Evolutionary conservation across 225 moss, liverwort and hornwort species (phyloP).

Genomic region (Bryum argenteum): DNA sequence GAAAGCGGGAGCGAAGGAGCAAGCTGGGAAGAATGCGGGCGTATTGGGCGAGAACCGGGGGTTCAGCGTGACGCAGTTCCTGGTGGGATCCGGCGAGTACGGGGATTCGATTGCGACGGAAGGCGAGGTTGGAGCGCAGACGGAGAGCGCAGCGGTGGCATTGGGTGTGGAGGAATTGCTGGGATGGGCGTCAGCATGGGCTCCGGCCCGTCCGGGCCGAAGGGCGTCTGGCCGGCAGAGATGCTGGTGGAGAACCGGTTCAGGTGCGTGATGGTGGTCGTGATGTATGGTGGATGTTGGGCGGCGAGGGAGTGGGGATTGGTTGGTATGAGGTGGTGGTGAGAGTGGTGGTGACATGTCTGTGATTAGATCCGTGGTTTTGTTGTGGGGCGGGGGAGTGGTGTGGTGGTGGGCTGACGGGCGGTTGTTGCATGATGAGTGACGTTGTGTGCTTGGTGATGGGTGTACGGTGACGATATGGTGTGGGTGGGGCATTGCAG

Average conservation of each 20-base stretch:
- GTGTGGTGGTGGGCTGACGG: neutral
- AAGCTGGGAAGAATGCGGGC: conserved; percentile 17
- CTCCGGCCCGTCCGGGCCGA: conserved; percentile 10
- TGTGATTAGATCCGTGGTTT: neutral
- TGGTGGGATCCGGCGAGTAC: conserved; percentile 48
- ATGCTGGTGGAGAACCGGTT: conserved; percentile 74
- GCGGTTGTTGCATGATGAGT: neutral
- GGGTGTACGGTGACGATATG: neutral
- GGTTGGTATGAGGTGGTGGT: neutral
- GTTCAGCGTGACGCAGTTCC: conserved; percentile 58
- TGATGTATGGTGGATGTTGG: neutral
- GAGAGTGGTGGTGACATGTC: neutral
- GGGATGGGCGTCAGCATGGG: conserved; percentile 29
- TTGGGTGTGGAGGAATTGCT: conserved; percentile 57
- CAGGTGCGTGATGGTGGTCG: conserved; percentile 50
- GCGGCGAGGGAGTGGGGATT: neutral
- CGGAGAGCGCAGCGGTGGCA: conserved; percentile 1
- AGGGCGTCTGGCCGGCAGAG: conserved; percentile 61
- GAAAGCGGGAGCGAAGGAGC: conserved; percentile 33
- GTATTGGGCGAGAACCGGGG: conserved; percentile 29
- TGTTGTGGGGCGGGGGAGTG: neutral
- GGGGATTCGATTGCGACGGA: conserved; percentile 23
- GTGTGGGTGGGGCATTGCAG: conserved; percentile 39
- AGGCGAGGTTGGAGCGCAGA: conserved; percentile 8
- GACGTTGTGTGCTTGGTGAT: neutral